A percentile compares a stretch with the other conserved stretches of the same genome.
These are phyloP conservation scores for Excoecaria agallocha DNA, from an alignment of 345 rosid species.

Conservation along the genomic window DNA sequence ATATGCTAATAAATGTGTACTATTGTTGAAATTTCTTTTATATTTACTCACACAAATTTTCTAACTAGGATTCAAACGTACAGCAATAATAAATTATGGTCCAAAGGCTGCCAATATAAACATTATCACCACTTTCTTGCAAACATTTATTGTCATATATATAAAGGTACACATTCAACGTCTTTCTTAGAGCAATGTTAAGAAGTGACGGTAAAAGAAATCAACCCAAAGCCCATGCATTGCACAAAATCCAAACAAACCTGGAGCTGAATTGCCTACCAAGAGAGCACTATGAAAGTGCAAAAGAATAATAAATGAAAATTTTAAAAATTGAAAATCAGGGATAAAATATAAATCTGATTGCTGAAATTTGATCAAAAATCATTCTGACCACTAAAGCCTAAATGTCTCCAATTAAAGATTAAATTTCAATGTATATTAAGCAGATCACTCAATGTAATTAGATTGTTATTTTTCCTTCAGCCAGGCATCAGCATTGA, in stretches of 20 bases:
- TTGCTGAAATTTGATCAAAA: too few relatives aligned
- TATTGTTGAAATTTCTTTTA: background rate
- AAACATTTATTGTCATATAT: background rate
- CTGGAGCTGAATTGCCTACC: background rate
- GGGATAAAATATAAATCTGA: background rate
- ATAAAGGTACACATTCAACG: background rate
- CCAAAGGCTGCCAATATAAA: background rate
- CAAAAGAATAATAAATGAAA: background rate
- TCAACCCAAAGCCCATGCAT: background rate
- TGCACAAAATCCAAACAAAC: background rate
- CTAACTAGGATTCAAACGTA: background rate
- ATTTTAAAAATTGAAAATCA: background rate
- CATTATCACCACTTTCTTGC: background rate
- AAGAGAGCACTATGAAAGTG: background rate
- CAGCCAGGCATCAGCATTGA: too few relatives aligned
- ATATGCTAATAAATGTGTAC: background rate
- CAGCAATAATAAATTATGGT: background rate
- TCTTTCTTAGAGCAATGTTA: background rate
- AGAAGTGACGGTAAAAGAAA: background rate
- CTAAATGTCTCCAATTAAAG: too few relatives aligned
- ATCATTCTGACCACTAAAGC: too few relatives aligned
- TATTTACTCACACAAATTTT: background rate
- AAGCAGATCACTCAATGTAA: too few relatives aligned
- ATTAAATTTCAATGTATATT: too few relatives aligned
- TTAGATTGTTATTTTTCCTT: too few relatives aligned